phyloP scores from a whole-genome alignment of 164 flowering plant genomes.

The Malania oleifera region DNA sequence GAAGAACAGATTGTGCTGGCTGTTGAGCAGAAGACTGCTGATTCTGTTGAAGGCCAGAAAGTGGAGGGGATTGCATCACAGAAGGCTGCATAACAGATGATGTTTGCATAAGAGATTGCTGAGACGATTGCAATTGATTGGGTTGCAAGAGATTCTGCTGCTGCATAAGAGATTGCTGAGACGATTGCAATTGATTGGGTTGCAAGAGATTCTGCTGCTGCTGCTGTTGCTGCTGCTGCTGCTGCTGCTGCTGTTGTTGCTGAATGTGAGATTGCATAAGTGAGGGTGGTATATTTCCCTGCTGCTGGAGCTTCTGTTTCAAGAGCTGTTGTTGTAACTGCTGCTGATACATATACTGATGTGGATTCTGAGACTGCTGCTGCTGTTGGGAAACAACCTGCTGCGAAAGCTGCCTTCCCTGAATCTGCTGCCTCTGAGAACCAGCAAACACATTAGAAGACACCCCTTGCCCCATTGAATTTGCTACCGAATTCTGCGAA shows the following conservation, averaged over 20 bases:
- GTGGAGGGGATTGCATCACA: constrained; percentile 42
- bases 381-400: constrained; percentile 42
- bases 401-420: constrained; percentile 53
- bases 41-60: constrained; percentile 54
- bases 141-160: constrained; percentile 35
- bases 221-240: constrained; percentile 18
- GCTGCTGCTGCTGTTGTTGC: constrained; percentile 62
- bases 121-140: constrained; percentile 60
- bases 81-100: constrained; percentile 51
- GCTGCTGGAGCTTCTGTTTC: constrained; percentile 50
- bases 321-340: constrained; percentile 35
- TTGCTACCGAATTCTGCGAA: constrained; percentile 44
- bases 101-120: constrained; percentile 55
- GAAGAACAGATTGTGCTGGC: constrained; percentile 49
- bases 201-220: constrained; percentile 51
- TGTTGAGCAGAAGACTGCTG: constrained; percentile 61
- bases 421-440: constrained; percentile 67
- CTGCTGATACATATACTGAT: constrained; percentile 49
- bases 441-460: constrained; percentile 49
- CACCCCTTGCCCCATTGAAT: constrained; percentile 59
- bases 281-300: constrained; percentile 40
- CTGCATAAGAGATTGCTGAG: constrained; percentile 59
- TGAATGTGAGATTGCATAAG: constrained; percentile 58
- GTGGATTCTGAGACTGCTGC: constrained; percentile 47
- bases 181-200: constrained; percentile 54